Evolutionary conservation across 2,329 filamentous ascomycete species (phyloP).

Genomic region (Sporothrix euskadiensis): DNA sequence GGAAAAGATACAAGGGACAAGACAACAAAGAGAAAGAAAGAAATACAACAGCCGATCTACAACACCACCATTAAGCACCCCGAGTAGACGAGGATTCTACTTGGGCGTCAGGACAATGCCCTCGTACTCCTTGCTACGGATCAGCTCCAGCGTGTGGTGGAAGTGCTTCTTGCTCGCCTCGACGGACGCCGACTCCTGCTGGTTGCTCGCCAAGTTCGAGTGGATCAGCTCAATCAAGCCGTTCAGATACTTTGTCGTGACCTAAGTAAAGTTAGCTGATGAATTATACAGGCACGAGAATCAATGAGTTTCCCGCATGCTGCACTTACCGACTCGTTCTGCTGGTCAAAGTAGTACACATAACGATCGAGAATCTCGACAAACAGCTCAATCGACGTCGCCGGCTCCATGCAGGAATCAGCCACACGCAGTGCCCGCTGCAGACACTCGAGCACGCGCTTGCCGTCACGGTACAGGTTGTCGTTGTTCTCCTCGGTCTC

Average conservation of each 20-base stretch:
- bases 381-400: slow-evolving; percentile 94
- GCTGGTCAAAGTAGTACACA: slow-evolving; percentile 98
- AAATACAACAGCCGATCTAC: neutral
- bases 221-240: slow-evolving; percentile 98
- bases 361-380: slow-evolving; percentile 98
- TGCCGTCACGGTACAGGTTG: slow-evolving; percentile 93
- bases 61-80: neutral
- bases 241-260: slow-evolving; percentile 97
- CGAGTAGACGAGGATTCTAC: slow-evolving; percentile 33
- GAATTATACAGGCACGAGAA: neutral
- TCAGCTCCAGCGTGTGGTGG: slow-evolving; percentile 91
- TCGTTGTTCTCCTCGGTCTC: slow-evolving; percentile 73
- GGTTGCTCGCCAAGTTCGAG: slow-evolving; percentile 85
- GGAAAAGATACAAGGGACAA: neutral
- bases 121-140: slow-evolving; percentile 86
- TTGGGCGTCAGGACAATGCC: slow-evolving; percentile 74
- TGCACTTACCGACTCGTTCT: slow-evolving; percentile 79
- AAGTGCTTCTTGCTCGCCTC: slow-evolving; percentile 94
- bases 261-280: slow-evolving; percentile 41
- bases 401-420: slow-evolving; percentile 98
- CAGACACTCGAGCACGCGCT: slow-evolving; percentile 92
- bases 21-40: neutral
- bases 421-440: slow-evolving; percentile 94
- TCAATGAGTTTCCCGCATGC: neutral
- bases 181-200: slow-evolving; percentile 75